Evolutionary conservation across 345 rosid species (phyloP).

Genomic region (Tarenaya hassleriana): DNA sequence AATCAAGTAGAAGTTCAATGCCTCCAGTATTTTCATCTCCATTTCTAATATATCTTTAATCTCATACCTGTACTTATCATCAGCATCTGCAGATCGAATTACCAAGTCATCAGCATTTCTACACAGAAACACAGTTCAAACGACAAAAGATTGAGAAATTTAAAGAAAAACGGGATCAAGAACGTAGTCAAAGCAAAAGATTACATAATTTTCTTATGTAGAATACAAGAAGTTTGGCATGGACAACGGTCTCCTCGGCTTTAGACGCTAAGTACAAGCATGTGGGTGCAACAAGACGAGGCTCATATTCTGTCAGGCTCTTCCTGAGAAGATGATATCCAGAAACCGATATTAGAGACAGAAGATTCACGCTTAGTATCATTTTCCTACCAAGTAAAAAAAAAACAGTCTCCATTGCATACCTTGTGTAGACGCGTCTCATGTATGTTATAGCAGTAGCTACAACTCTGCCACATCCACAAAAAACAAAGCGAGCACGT

Average conservation of each 20-base stretch:
- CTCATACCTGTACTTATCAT: slow-evolving; percentile 70
- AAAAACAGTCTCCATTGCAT: neutral
- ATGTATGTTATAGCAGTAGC: slow-evolving; percentile 87
- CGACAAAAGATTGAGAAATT: slow-evolving; percentile 11
- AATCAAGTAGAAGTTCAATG: slow-evolving; percentile 79
- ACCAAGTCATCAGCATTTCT: slow-evolving; percentile 22
- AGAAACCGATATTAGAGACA: neutral
- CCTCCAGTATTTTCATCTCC: slow-evolving; percentile 97
- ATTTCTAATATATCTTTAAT: slow-evolving; percentile 88
- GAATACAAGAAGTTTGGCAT: slow-evolving; percentile 63
- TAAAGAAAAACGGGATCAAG: neutral
- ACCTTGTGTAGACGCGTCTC: slow-evolving; percentile 89
- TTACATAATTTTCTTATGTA: slow-evolving; percentile 62
- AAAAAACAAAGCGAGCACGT: neutral
- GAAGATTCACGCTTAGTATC: neutral
- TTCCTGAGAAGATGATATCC: slow-evolving; percentile 54
- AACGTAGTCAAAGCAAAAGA: slow-evolving; percentile 18
- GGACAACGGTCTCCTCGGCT: slow-evolving; percentile 96
- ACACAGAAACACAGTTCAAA: slow-evolving; percentile 17
- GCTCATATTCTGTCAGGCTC: slow-evolving; percentile 88
- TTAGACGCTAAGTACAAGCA: slow-evolving; percentile 94
- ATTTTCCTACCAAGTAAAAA: neutral
- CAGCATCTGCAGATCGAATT: slow-evolving; percentile 46
- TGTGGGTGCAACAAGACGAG: slow-evolving; percentile 81
- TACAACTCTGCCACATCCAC: slow-evolving; percentile 92